Conservation (phyloP, 805 yeast genomes). For the Wickerhamiella australiensis region DNA sequence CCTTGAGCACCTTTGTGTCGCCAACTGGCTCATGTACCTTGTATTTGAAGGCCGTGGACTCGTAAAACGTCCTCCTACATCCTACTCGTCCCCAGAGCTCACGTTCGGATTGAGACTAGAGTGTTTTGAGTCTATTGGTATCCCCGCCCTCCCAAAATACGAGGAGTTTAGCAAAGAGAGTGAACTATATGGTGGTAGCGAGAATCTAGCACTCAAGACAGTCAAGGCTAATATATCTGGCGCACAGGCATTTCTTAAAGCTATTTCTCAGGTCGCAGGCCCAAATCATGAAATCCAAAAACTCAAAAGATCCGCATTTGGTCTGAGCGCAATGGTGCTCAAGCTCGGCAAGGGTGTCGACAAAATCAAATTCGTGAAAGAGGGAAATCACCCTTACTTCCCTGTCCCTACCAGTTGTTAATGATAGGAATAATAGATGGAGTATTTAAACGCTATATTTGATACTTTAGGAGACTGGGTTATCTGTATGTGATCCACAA, state of each 20-base stretch:
- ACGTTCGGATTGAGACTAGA: slow-evolving; percentile 56
- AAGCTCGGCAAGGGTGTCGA: slow-evolving; percentile 6
- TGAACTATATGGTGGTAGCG: slow-evolving; percentile 13
- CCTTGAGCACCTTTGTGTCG: slow-evolving; percentile 25
- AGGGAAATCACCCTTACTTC: slow-evolving; percentile 36
- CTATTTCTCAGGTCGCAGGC: slow-evolving; percentile 16
- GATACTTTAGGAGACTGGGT: too few species aligned
- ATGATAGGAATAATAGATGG: too few species aligned
- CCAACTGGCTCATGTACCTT: slow-evolving; percentile 23
- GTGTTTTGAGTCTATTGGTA: slow-evolving; percentile 68
- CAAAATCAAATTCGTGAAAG: slow-evolving; percentile 20
- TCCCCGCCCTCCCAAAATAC: slow-evolving; percentile 52
- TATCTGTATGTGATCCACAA: too few species aligned
- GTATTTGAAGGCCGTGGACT: slow-evolving; percentile 16
- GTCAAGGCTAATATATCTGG: slow-evolving; percentile 19
- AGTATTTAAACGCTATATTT: too few species aligned
- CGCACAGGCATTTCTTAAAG: slow-evolving; percentile 14
- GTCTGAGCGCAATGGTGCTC: slow-evolving; percentile 13
- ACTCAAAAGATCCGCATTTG: slow-evolving; percentile 20
- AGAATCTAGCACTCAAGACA: slow-evolving; percentile 20
- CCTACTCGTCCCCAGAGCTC: slow-evolving; percentile 23
- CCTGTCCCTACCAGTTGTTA: slow-evolving; percentile 27
- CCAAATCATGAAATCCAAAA: slow-evolving; percentile 19
- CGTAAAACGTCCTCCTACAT: slow-evolving; percentile 11
- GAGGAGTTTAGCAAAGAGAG: slow-evolving; percentile 23